These are phyloP conservation scores for Dalbergia cultrata DNA, from an alignment of 306 rosid species.

Conservation along the genomic window DNA sequence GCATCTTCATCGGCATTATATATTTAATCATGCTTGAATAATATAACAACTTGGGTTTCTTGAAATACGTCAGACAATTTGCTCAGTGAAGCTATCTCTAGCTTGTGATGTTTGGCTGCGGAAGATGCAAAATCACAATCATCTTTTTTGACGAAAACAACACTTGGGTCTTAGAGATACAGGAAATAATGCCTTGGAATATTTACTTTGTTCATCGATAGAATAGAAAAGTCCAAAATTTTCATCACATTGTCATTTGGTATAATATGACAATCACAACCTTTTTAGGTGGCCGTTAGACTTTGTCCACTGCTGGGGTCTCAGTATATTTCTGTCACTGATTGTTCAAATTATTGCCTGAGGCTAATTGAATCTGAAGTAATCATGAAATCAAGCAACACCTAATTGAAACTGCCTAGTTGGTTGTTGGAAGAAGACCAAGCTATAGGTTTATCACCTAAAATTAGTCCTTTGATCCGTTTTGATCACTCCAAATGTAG, in stretches of 20 bases:
- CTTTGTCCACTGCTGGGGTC: slow-evolving; percentile 22
- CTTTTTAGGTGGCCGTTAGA: slow-evolving; percentile 41
- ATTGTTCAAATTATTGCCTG: slow-evolving; percentile 22
- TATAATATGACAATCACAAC: slow-evolving; percentile 41
- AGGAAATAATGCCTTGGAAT: slow-evolving; percentile 16
- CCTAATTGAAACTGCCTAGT: slow-evolving; percentile 24
- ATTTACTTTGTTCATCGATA: not conserved
- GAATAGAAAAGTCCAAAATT: slow-evolving; percentile 13
- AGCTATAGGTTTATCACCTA: not conserved
- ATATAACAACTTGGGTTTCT: slow-evolving; percentile 28
- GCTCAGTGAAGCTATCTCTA: slow-evolving; percentile 11
- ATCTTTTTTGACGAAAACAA: slow-evolving; percentile 5
- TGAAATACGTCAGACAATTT: slow-evolving; percentile 32
- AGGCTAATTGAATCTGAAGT: slow-evolving; percentile 26
- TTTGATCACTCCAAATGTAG: not conserved
- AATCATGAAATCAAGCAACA: slow-evolving; percentile 39
- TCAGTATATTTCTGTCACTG: not conserved
- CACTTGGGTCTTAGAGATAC: not conserved
- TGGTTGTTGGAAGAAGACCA: slow-evolving; percentile 23
- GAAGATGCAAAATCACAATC: slow-evolving; percentile 47
- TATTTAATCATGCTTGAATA: slow-evolving; percentile 20
- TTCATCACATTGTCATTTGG: slow-evolving; percentile 24
- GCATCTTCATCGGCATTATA: slow-evolving; percentile 27
- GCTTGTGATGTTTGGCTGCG: slow-evolving; percentile 39
- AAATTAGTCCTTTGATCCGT: not conserved